phyloP scores from a whole-genome alignment of 305 asterid genomes.

The Fraxinus angustifolia region DNA sequence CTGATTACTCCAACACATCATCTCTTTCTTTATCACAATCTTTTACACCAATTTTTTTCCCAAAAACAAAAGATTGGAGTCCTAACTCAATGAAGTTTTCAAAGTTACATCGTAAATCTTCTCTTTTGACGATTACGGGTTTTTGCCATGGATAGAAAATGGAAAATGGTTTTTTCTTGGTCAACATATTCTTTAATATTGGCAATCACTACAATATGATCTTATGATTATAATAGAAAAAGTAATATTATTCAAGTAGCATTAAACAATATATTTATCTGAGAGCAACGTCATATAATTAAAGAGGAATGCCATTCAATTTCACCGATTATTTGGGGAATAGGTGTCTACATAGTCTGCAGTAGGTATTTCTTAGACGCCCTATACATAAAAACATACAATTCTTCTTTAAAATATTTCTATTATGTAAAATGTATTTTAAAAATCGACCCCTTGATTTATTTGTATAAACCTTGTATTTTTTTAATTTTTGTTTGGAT shows the following conservation, averaged over 20 bases:
- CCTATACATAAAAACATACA: too few relatives aligned
- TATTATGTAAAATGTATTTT: too few relatives aligned
- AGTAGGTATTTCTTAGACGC: too few relatives aligned
- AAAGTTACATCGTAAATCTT: constrained; percentile 4
- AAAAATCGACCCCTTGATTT: not conserved
- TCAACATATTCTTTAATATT: not conserved
- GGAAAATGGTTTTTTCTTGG: not conserved
- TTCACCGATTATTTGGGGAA: not conserved
- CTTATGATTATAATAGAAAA: not conserved
- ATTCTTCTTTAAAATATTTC: not conserved
- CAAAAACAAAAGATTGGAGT: constrained; percentile 3
- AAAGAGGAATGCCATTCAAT: too few relatives aligned
- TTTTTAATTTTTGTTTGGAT: too few relatives aligned
- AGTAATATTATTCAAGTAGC: not conserved
- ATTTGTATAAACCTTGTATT: not conserved
- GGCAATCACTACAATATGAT: not conserved
- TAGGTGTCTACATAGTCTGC: not conserved
- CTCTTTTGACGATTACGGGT: constrained; percentile 18
- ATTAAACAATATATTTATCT: not conserved
- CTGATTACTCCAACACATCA: constrained; percentile 53
- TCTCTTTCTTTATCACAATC: constrained; percentile 11
- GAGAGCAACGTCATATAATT: too few relatives aligned
- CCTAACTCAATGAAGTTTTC: not conserved
- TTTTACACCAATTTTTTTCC: not conserved
- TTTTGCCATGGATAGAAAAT: not conserved